A percentile compares a stretch with the other conserved stretches of the same genome.
These are phyloP conservation scores for Tranzscheliella williamsii DNA, from an alignment of 1,284 basidiomycete genomes.

Conservation along the genomic window DNA sequence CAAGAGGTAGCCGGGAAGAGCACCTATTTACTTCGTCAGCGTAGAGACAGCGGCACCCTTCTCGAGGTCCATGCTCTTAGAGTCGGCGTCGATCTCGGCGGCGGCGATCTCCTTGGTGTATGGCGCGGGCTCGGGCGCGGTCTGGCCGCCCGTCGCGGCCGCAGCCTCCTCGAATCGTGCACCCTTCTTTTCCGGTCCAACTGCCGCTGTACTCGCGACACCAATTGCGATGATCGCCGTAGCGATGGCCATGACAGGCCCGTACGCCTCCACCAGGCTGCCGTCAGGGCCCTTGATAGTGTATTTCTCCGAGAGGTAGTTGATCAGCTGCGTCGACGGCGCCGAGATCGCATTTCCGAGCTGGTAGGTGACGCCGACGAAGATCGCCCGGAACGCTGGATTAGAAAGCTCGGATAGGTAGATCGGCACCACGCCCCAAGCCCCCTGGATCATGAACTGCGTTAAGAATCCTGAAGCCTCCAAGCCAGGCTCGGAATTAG, in stretches of 20 bases:
- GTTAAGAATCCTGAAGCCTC: slow-evolving; percentile 43
- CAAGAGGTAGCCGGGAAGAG: no score
- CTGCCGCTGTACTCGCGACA: slow-evolving; percentile 22
- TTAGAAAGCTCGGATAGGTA: slow-evolving; percentile 38
- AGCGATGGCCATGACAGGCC: slow-evolving; percentile 42
- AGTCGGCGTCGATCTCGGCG: neutral
- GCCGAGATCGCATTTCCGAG: slow-evolving; percentile 55
- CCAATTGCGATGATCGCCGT: slow-evolving; percentile 40
- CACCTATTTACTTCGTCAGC: no score
- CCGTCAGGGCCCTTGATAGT: slow-evolving; percentile 6
- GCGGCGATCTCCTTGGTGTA: neutral
- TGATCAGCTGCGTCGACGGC: slow-evolving; percentile 59
- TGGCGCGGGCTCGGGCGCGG: neutral
- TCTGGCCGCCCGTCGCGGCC: slow-evolving; percentile 20
- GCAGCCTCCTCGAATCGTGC: slow-evolving; percentile 35
- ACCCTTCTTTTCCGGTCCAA: slow-evolving; percentile 44
- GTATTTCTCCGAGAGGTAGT: slow-evolving; percentile 39
- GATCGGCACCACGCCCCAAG: slow-evolving; percentile 43
- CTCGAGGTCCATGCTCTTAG: neutral
- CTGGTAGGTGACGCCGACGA: slow-evolving; percentile 46
- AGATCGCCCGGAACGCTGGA: slow-evolving; percentile 41
- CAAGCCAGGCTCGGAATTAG: slow-evolving; percentile 30
- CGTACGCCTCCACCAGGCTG: slow-evolving; percentile 31
- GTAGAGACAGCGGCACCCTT: neutral
- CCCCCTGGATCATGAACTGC: slow-evolving; percentile 41